phyloP scores from a whole-genome alignment of 768 basidiomycete species.

The Strobilomyces dryophilus region DNA sequence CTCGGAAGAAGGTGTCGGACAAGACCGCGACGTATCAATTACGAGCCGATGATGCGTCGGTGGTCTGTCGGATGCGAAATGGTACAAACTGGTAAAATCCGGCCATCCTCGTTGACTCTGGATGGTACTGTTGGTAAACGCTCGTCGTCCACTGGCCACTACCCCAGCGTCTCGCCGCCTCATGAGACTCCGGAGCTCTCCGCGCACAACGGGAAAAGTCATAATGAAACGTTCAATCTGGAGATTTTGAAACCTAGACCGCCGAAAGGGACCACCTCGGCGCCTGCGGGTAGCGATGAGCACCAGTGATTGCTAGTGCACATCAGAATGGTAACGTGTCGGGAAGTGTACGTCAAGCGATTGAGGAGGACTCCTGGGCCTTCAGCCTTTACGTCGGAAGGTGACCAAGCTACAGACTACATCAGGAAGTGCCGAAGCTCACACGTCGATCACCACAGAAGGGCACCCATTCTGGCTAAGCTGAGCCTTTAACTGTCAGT shows the following conservation, averaged over 20 bases:
- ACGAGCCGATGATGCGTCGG: conserved; percentile 5
- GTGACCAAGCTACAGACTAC: conserved; percentile 8
- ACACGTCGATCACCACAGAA: conserved; percentile 25
- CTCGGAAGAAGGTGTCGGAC: conserved; percentile 17
- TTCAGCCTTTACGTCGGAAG: conserved; percentile 12
- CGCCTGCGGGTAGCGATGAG: background rate
- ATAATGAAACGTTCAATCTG: conserved; percentile 9
- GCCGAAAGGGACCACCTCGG: background rate
- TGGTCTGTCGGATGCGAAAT: background rate
- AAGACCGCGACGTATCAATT: conserved; percentile 19
- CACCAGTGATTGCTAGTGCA: background rate
- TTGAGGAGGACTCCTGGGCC: conserved; percentile 2
- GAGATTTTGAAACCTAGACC: background rate
- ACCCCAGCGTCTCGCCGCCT: conserved; percentile 12
- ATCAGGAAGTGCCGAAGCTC: conserved; percentile 25
- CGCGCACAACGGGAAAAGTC: conserved; percentile 2
- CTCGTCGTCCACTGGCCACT: conserved; percentile 2
- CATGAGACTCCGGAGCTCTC: conserved; percentile 1
- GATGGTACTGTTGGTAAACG: conserved; percentile 1
- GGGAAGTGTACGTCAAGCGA: conserved; percentile 22
- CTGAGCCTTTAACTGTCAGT: conserved; percentile 17
- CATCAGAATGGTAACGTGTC: conserved; percentile 16
- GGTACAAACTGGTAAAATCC: background rate
- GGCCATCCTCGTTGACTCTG: background rate
- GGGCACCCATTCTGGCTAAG: conserved; percentile 14